A percentile compares a stretch with the other conserved stretches of the same genome.
phyloP scores from a whole-genome alignment of 2,329 filamentous ascomycete species.

The Microthyrium microscopicum region DNA sequence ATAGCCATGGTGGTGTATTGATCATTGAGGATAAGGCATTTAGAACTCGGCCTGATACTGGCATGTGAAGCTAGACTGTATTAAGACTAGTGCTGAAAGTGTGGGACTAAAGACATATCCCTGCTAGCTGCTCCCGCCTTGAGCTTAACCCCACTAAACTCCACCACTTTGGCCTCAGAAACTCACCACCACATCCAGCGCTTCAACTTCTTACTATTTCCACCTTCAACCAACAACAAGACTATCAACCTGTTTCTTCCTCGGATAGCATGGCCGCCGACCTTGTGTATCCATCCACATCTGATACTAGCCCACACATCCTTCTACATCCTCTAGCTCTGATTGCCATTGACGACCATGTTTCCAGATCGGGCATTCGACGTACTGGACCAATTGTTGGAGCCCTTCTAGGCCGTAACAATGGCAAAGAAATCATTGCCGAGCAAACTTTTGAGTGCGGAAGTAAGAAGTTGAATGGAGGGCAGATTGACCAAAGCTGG shows the following conservation, averaged over 20 bases:
- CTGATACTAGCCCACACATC: slow-evolving; percentile 60
- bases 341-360: slow-evolving; percentile 91
- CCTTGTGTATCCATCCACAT: slow-evolving; percentile 18
- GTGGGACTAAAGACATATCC: too few relatives aligned
- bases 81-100: too few relatives aligned
- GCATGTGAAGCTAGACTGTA: too few relatives aligned
- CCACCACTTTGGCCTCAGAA: too few relatives aligned
- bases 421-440: slow-evolving; percentile 76
- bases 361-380: slow-evolving; percentile 75
- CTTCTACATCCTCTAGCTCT: slow-evolving; percentile 87
- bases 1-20: too few relatives aligned
- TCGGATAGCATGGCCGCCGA: neutral
- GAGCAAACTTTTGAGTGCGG: slow-evolving; percentile 86
- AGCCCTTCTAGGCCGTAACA: slow-evolving; percentile 78
- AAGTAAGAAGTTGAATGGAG: slow-evolving; percentile 29
- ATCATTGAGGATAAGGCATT: too few relatives aligned
- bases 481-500: slow-evolving; percentile 50
- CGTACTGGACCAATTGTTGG: slow-evolving; percentile 62
- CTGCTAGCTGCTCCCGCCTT: too few relatives aligned
- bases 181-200: too few relatives aligned
- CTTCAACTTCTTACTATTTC: neutral
- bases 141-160: slow-evolving; percentile 30
- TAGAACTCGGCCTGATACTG: too few relatives aligned
- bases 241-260: neutral
- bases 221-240: neutral